phyloP scores from a whole-genome alignment of 768 basidiomycete species.

The Tulasnella sp. region DNA sequence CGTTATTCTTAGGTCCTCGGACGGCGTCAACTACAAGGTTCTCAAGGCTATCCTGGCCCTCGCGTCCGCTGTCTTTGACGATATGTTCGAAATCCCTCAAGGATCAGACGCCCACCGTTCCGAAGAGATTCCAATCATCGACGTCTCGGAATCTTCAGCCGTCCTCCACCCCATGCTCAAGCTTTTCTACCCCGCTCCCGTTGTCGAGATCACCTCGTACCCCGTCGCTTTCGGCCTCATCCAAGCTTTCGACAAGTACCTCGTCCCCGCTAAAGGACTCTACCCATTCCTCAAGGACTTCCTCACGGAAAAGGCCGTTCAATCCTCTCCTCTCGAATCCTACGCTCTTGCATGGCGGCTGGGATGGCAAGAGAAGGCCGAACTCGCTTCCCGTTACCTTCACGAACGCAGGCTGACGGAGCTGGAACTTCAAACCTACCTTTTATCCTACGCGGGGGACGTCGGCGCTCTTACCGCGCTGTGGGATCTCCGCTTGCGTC shows the following conservation, averaged over 20 bases:
- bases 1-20: constrained; percentile 54
- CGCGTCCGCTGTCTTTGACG: constrained; percentile 56
- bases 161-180: background rate
- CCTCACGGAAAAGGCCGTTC: background rate
- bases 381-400: constrained; percentile 12
- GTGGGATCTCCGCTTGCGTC: constrained; percentile 13
- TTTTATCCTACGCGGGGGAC: constrained; percentile 1
- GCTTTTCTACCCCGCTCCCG: constrained; percentile 4
- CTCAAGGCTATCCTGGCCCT: constrained; percentile 53
- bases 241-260: constrained; percentile 15
- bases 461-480: constrained; percentile 4
- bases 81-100: constrained; percentile 41
- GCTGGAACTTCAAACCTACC: background rate
- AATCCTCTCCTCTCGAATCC: background rate
- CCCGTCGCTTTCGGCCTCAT: background rate
- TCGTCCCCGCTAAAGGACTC: background rate
- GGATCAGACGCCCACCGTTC: background rate
- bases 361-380: constrained; percentile 6
- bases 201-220: background rate
- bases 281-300: background rate
- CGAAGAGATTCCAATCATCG: background rate
- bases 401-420: background rate
- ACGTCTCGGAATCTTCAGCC: constrained; percentile 10
- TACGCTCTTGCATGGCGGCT: constrained; percentile 17
- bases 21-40: constrained; percentile 49